These are phyloP conservation scores for Fagopyrum homotropicum DNA, from an alignment of 148 eudicot species.

Conservation along the genomic window DNA sequence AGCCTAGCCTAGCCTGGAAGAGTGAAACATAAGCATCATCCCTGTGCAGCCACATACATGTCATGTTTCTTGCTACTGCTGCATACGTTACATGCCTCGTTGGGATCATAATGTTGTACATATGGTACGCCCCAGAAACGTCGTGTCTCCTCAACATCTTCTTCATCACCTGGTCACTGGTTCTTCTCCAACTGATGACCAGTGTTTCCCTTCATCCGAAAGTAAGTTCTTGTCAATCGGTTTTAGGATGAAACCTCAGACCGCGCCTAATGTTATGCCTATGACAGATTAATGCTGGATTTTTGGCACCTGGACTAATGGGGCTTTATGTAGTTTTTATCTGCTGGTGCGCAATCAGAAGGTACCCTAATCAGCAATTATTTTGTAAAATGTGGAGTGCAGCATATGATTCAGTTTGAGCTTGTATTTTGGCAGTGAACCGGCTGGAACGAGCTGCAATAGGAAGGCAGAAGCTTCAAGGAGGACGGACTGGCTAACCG, in stretches of 20 bases:
- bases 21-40: too few species aligned
- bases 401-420: too few species aligned
- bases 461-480: slow-evolving; percentile 44
- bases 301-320: slow-evolving; percentile 79
- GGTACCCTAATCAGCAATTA: slow-evolving; percentile 27
- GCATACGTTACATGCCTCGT: slow-evolving; percentile 56
- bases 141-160: slow-evolving; percentile 75
- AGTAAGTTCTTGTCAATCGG: slow-evolving; percentile 27
- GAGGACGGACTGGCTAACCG: slow-evolving; percentile 63
- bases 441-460: slow-evolving; percentile 61
- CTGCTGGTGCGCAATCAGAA: slow-evolving; percentile 92
- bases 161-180: slow-evolving; percentile 72
- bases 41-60: slow-evolving; percentile 49
- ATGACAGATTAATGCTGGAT: slow-evolving; percentile 64
- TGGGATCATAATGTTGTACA: slow-evolving; percentile 68
- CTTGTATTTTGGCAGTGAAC: slow-evolving; percentile 45
- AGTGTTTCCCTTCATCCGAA: slow-evolving; percentile 74
- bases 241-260: neutral
- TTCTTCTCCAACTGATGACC: slow-evolving; percentile 80
- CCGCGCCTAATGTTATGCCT: neutral
- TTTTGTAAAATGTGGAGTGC: neutral
- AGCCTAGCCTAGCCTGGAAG: too few species aligned
- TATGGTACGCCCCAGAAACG: slow-evolving; percentile 78
- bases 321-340: slow-evolving; percentile 79
- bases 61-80: slow-evolving; percentile 41